Percentiles rank a stretch among this genome's conserved stretches.
Conservation (phyloP, 768 basidiomycete genomes). For the Amylocystis lapponica region DNA sequence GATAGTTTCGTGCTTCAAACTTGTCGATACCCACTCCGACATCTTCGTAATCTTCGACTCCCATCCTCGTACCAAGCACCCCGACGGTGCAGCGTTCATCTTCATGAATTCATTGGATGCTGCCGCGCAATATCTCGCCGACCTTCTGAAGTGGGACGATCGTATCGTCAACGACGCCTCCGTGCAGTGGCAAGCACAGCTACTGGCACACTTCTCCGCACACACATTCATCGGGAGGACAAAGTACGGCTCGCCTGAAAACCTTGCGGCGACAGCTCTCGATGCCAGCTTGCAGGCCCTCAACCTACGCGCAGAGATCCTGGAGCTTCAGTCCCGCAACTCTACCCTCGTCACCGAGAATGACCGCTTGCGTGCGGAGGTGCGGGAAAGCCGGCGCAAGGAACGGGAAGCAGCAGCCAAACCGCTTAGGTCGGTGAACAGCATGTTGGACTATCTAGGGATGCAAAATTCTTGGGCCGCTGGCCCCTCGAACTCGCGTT, state of each 20-base stretch:
- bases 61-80: conserved; percentile 54
- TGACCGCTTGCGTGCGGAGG: background rate
- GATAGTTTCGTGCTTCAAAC: conserved; percentile 49
- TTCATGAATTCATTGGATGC: conserved; percentile 41
- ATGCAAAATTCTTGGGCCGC: too few relatives aligned
- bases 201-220: conserved; percentile 54
- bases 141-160: conserved; percentile 46
- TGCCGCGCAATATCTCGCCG: conserved; percentile 38
- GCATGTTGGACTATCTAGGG: too few relatives aligned
- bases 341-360: conserved; percentile 15
- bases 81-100: conserved; percentile 54
- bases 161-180: conserved; percentile 34
- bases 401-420: too few relatives aligned
- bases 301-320: conserved; percentile 33
- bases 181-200: conserved; percentile 61
- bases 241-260: conserved; percentile 12
- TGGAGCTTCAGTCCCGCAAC: conserved; percentile 31
- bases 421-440: too few relatives aligned
- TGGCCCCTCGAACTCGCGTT: too few relatives aligned
- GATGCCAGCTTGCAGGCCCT: conserved; percentile 48
- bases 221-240: conserved; percentile 43
- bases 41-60: conserved; percentile 64
- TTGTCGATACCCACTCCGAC: conserved; percentile 15
- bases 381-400: too few relatives aligned
- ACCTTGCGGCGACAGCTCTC: conserved; percentile 32